Conservation (phyloP, 805 yeast genomes). For the Schwanniomyces polymorphus region DNA sequence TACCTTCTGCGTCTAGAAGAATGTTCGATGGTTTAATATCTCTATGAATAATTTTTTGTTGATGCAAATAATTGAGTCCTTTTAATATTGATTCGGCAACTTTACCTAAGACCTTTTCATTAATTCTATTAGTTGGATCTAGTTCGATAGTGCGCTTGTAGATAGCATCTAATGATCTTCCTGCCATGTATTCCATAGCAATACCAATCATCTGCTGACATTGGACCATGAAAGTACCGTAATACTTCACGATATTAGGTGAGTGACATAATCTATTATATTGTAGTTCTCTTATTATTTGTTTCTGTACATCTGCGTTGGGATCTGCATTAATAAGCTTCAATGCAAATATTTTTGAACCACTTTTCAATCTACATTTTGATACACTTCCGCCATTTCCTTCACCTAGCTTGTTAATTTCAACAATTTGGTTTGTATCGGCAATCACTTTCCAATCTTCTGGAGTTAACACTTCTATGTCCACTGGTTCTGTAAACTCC, state of each 20-base stretch:
- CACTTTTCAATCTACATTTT: conserved; percentile 63
- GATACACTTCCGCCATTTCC: conserved; percentile 93
- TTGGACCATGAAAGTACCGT: conserved; percentile 85
- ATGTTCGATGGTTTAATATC: conserved; percentile 97
- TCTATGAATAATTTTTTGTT: conserved; percentile 84
- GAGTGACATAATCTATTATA: conserved; percentile 82
- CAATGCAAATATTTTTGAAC: conserved; percentile 75
- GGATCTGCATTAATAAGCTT: conserved; percentile 74
- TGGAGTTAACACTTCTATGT: conserved; percentile 58
- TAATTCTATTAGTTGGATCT: conserved; percentile 74
- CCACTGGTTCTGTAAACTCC: neutral
- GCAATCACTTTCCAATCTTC: conserved; percentile 73
- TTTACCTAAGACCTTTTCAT: conserved; percentile 90
- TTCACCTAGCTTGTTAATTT: conserved; percentile 78
- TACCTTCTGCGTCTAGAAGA: conserved; percentile 69
- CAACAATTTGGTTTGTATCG: conserved; percentile 59
- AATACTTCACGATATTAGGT: conserved; percentile 85
- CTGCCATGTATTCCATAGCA: conserved; percentile 98
- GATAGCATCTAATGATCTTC: conserved; percentile 86
- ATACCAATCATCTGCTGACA: conserved; percentile 80
- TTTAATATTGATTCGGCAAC: conserved; percentile 81
- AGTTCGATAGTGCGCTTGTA: conserved; percentile 70
- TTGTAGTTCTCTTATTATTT: conserved; percentile 86
- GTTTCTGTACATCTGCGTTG: conserved; percentile 84
- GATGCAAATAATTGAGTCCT: conserved; percentile 87